Conservation (phyloP, 768 basidiomycete species). For the Podaxis rugospora region DNA sequence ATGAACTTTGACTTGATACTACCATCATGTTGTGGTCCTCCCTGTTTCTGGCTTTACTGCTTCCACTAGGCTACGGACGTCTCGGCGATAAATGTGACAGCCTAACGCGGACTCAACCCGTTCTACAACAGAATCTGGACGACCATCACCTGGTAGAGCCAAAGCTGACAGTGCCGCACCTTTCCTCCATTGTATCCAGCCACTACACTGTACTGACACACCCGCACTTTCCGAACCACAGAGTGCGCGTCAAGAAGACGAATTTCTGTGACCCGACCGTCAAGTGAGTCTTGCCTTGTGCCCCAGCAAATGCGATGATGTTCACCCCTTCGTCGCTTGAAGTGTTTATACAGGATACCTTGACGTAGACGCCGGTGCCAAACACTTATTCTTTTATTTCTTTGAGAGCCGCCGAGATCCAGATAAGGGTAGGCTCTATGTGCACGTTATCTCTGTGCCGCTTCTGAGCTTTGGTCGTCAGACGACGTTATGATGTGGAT, state of each 20-base stretch:
- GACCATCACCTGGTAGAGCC: neutral
- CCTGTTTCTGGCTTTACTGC: neutral
- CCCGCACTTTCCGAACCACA: conserved; percentile 45
- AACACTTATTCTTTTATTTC: conserved; percentile 76
- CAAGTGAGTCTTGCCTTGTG: conserved; percentile 26
- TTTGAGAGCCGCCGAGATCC: conserved; percentile 68
- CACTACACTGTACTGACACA: conserved; percentile 36
- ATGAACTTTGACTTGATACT: neutral
- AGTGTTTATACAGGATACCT: conserved; percentile 50
- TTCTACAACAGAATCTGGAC: neutral
- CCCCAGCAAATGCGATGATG: neutral
- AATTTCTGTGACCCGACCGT: conserved; percentile 56
- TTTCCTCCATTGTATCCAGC: neutral
- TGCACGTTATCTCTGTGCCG: neutral
- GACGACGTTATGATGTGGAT: conserved; percentile 62
- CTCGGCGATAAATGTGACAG: neutral
- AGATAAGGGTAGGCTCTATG: conserved; percentile 27
- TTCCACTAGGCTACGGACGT: conserved; percentile 1
- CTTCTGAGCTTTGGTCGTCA: neutral
- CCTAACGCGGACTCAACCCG: neutral
- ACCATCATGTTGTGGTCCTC: conserved; percentile 4
- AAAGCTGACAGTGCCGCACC: neutral
- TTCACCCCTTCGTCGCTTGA: neutral
- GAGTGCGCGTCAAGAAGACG: conserved; percentile 54
- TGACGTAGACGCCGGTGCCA: conserved; percentile 49